A percentile compares a stretch with the other conserved stretches of the same genome.
Conservation (phyloP, 441 rosid genomes). For the Jatropha podagrica region DNA sequence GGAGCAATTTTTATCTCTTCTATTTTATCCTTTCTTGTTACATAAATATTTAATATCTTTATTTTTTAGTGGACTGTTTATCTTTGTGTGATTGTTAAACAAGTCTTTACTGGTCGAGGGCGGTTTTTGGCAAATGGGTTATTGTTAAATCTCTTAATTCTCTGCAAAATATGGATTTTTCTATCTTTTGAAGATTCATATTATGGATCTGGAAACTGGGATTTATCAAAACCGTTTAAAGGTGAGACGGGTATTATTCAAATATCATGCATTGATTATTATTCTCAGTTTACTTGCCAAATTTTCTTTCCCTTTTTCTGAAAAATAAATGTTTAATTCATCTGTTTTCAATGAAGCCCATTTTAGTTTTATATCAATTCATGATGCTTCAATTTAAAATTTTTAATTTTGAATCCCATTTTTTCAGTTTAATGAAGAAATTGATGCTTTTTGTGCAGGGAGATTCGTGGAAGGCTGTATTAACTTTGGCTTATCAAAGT, state of each 20-base stretch:
- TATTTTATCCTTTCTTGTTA: background rate
- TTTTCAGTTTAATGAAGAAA: conserved; percentile 9
- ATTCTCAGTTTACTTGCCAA: background rate
- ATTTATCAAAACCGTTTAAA: conserved; percentile 40
- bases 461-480: conserved; percentile 87
- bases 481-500: conserved; percentile 90
- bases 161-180: conserved; percentile 30
- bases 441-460: conserved; percentile 44
- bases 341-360: background rate
- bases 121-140: conserved; percentile 28
- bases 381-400: background rate
- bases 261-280: background rate
- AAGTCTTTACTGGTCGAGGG: conserved; percentile 19
- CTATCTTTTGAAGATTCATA: conserved; percentile 23
- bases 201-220: conserved; percentile 72
- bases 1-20: background rate
- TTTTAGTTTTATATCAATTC: conserved; percentile 7
- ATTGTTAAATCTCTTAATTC: conserved; percentile 25
- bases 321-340: background rate
- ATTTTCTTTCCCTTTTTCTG: background rate
- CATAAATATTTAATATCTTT: background rate
- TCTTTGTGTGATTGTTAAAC: conserved; percentile 13
- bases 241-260: conserved; percentile 39
- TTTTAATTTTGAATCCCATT: background rate
- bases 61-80: background rate